Evolutionary conservation across 2,329 filamentous ascomycete genomes (phyloP).

Genomic region (Diaporthe citriasiana): DNA sequence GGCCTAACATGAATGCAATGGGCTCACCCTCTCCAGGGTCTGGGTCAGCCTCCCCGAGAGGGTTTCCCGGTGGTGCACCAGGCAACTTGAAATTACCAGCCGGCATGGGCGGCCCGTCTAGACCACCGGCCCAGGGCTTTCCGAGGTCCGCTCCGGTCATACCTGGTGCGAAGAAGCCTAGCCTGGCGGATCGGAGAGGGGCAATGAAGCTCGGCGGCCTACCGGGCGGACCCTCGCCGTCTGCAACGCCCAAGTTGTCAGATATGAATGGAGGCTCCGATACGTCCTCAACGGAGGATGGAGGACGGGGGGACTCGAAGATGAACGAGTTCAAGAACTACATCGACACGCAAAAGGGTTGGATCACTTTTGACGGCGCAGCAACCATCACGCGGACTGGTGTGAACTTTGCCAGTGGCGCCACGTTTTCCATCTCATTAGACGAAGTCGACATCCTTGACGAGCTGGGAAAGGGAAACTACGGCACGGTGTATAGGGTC

Average conservation of each 20-base stretch:
- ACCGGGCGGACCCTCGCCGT: conserved; percentile 53
- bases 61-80: conserved; percentile 59
- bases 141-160: conserved; percentile 67
- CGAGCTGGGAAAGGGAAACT: conserved; percentile 97
- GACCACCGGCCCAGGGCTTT: conserved; percentile 64
- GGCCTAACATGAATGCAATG: conserved; percentile 37
- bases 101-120: conserved; percentile 51
- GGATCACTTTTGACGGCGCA: conserved; percentile 92
- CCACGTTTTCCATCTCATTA: conserved; percentile 92
- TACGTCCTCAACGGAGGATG: conserved; percentile 51
- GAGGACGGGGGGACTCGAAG: conserved; percentile 60
- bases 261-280: conserved; percentile 53
- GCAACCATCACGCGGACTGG: conserved; percentile 90
- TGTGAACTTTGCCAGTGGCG: conserved; percentile 92
- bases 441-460: conserved; percentile 95
- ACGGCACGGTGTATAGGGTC: conserved; percentile 98
- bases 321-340: conserved; percentile 79
- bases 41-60: conserved; percentile 49
- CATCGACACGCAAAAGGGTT: conserved; percentile 92
- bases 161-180: conserved; percentile 60
- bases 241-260: conserved; percentile 59
- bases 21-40: conserved; percentile 49
- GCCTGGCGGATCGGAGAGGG: conserved; percentile 75
- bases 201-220: conserved; percentile 69
- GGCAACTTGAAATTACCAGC: conserved; percentile 57